Conservation (phyloP, 1,284 basidiomycete genomes). For the Wallemia mellicola region DNA sequence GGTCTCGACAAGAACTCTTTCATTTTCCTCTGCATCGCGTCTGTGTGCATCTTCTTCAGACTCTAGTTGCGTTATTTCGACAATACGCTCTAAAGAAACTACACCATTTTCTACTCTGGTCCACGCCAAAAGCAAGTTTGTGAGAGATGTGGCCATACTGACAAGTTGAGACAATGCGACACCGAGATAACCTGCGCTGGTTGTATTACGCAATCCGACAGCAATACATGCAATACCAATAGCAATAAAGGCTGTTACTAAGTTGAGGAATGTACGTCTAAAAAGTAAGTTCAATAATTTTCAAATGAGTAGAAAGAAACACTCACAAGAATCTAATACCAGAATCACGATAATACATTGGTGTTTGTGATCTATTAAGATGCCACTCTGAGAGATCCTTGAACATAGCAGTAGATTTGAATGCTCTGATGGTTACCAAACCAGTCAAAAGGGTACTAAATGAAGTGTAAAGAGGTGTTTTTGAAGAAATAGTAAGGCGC, state of each 20-base stretch:
- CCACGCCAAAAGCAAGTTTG: slow-evolving; percentile 9
- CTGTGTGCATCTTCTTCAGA: slow-evolving; percentile 5
- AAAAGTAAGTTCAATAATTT: not conserved
- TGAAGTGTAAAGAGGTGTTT: slow-evolving; percentile 10
- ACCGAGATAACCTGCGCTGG: slow-evolving; percentile 10
- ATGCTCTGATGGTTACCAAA: slow-evolving; percentile 10
- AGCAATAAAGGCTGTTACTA: slow-evolving; percentile 9
- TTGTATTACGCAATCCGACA: slow-evolving; percentile 9
- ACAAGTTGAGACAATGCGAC: slow-evolving; percentile 13
- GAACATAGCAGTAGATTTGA: slow-evolving; percentile 7
- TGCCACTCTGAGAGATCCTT: slow-evolving; percentile 6
- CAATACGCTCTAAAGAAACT: slow-evolving; percentile 14
- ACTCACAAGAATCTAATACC: slow-evolving; percentile 10
- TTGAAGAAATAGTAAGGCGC: slow-evolving; percentile 8
- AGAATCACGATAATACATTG: slow-evolving; percentile 11
- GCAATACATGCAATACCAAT: slow-evolving; percentile 8
- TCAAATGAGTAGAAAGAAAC: not conserved
- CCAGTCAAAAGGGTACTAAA: slow-evolving; percentile 10
- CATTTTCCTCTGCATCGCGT: slow-evolving; percentile 4
- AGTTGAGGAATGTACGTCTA: slow-evolving; percentile 9
- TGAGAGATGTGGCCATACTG: slow-evolving; percentile 5
- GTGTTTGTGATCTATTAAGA: slow-evolving; percentile 10
- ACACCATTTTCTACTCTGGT: slow-evolving; percentile 14
- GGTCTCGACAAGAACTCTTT: slow-evolving; percentile 1
- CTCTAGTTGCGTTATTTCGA: slow-evolving; percentile 10